These are phyloP conservation scores for Pichia inconspicua DNA, from an alignment of 1,139 yeast genomes.

Conservation along the genomic window DNA sequence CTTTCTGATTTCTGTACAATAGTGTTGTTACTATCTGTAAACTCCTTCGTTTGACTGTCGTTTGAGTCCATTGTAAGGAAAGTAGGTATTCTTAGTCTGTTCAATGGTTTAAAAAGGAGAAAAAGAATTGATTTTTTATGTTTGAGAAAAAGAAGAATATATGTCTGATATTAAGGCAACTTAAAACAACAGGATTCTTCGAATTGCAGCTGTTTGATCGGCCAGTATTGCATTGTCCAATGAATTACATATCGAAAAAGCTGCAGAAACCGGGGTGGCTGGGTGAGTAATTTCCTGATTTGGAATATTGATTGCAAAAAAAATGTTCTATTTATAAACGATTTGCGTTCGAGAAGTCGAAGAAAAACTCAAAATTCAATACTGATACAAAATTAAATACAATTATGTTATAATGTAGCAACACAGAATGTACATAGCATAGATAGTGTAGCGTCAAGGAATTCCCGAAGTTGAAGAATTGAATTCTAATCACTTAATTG, in stretches of 20 bases:
- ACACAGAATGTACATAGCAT: not conserved
- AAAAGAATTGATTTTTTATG: no score
- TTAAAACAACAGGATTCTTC: no score
- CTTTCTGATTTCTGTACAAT: not conserved
- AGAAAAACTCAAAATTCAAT: no score
- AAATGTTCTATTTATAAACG: not conserved
- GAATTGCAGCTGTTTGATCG: no score
- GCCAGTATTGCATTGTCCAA: no score
- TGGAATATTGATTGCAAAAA: not conserved
- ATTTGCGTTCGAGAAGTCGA: not conserved
- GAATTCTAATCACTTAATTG: slow-evolving; percentile 30
- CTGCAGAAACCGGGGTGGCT: not conserved
- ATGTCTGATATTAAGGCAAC: no score
- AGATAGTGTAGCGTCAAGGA: not conserved
- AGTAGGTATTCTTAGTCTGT: no score
- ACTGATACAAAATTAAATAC: not conserved
- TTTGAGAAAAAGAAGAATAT: no score
- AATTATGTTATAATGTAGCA: not conserved
- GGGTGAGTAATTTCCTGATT: not conserved
- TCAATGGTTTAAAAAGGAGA: no score
- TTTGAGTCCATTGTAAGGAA: not conserved
- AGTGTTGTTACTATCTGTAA: no score
- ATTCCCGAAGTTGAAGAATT: not conserved
- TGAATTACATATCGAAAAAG: no score
- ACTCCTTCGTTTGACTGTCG: not conserved